Evolutionary conservation across 2,329 filamentous ascomycete genomes (phyloP).

Genomic region (Stachybotrys chartarum): DNA sequence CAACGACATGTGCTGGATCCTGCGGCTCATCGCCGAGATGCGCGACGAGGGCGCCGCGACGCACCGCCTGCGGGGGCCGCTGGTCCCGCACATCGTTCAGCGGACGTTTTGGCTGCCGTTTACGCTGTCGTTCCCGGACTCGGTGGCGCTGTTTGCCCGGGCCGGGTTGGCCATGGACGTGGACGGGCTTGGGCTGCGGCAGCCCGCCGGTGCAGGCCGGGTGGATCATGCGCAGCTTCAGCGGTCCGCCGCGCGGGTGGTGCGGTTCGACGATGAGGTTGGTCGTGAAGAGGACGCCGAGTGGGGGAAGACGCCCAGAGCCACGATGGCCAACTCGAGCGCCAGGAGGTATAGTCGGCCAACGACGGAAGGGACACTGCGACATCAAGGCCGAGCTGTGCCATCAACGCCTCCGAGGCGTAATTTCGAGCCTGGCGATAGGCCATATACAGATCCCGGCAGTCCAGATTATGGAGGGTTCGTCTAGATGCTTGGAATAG

Average conservation of each 20-base stretch:
- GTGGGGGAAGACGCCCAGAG: too few species aligned
- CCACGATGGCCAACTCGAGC: too few species aligned
- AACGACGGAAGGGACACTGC: too few species aligned
- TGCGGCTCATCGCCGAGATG: slow-evolving; percentile 18
- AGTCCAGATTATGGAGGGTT: background rate
- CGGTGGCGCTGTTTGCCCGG: slow-evolving; percentile 17
- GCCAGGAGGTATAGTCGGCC: too few species aligned
- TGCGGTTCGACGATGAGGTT: background rate
- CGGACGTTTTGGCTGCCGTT: slow-evolving; percentile 24
- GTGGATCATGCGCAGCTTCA: background rate
- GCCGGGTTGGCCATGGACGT: slow-evolving; percentile 18
- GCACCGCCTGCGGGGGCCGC: slow-evolving; percentile 10
- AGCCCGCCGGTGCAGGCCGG: background rate
- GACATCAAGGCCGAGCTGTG: background rate
- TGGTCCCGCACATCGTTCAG: slow-evolving; percentile 13
- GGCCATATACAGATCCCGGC: background rate
- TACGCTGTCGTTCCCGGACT: slow-evolving; percentile 18
- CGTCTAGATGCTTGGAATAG: background rate
- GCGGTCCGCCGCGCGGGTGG: too few species aligned
- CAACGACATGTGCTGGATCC: slow-evolving; percentile 25
- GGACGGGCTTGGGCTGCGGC: background rate
- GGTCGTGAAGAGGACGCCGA: too few species aligned
- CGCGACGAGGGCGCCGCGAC: slow-evolving; percentile 5
- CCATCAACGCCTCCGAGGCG: background rate
- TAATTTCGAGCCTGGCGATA: background rate